Base-by-base conservation (phyloP, 441 rosid genomes). In the Populus hybrid region DNA sequence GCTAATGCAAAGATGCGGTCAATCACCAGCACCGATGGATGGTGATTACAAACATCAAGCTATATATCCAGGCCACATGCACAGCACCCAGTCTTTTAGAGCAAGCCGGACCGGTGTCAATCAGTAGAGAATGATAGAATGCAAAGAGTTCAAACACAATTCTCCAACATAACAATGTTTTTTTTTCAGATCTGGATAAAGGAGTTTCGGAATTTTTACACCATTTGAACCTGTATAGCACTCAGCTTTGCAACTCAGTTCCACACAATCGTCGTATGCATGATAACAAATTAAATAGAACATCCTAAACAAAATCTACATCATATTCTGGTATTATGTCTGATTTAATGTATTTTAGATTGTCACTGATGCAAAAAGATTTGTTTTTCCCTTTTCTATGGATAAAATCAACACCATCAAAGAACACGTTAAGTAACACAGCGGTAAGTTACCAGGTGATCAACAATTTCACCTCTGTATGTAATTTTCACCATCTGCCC, bases 401-500 rank as follows among this genome's bases (percentile, higher is more conserved):
- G 4, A 40, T 18, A 10, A 26, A 5, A 59, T 10, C 69, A 11
- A 6, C 30, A 63, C 65, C 20, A 16, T 16, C 20, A 59, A 18
- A 32, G 23, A 36, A 9, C 69, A 75, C 70, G 64, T 90, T 88
- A 90, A n/a, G 72, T 64, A 71, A 91, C 69, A 72, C 88, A 86
- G 36, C 89, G 86, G 82, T 91, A 87, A 36, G 88, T 87, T 71
- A 72, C 81, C 16, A 81, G 74, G 3, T 80, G 75, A 40, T 75
- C 86, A 75, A 70, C 81, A 74, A 84, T 67, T 42, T 82, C 90
- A 50, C 76, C 78, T 20, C 73, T 67, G 82, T 87, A 89, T 20
- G 82, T 84, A 76, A 91, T 38, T 79, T 83, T 85, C 86, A 89
- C 78, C 70, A 88, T 87, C 81, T 89, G 90, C 65, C 83, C 86